Percentiles rank a stretch among this genome's conserved stretches.
Evolutionary conservation across 2,329 filamentous ascomycete genomes (phyloP).

Genomic region (Diaporthe longicolla): DNA sequence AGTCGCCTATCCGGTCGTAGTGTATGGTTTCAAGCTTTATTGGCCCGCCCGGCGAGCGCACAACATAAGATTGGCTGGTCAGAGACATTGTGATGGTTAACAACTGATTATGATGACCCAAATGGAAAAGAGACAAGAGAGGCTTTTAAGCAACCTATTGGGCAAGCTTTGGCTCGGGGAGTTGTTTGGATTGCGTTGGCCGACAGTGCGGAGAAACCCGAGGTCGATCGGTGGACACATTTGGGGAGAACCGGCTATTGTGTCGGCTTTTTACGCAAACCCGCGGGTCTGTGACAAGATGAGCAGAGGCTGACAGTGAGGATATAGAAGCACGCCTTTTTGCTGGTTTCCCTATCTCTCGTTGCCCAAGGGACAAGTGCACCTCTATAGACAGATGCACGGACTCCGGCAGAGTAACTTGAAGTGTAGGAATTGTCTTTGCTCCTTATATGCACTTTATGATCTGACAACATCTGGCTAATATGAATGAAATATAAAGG

Average conservation of each 20-base stretch:
- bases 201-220: constrained; percentile 15
- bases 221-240: not conserved
- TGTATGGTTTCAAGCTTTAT: constrained; percentile 24
- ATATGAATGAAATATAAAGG: not conserved
- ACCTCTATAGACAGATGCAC: not conserved
- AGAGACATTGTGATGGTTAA: constrained; percentile 14
- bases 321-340: not conserved
- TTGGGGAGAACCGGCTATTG: not conserved
- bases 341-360: not conserved
- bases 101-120: not conserved
- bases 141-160: not conserved
- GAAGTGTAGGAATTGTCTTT: not conserved
- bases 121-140: not conserved
- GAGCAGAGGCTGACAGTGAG: not conserved
- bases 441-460: too few relatives aligned
- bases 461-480: not conserved
- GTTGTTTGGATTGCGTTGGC: not conserved
- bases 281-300: not conserved
- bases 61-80: constrained; percentile 36
- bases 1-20: constrained; percentile 24
- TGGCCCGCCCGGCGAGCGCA: constrained; percentile 17
- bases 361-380: not conserved
- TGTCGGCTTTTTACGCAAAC: not conserved
- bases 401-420: not conserved
- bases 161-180: not conserved